Base-by-base conservation (phyloP, 2,329 filamentous ascomycete genomes). In the Chrysoporthe puriensis region DNA sequence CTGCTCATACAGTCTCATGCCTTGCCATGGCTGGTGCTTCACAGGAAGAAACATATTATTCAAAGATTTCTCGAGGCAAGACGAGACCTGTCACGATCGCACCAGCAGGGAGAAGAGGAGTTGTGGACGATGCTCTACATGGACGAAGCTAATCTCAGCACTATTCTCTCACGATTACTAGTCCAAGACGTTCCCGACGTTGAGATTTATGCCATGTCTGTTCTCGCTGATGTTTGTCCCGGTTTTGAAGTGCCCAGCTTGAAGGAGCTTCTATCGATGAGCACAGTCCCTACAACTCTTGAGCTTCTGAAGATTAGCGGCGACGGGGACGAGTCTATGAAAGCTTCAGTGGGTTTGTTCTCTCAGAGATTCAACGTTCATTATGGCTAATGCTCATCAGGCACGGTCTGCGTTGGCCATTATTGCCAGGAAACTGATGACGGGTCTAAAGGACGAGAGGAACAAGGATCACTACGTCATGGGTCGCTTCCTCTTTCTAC, bases 21-120 rank as follows among this genome's bases (percentile, higher is more conserved):
- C 8, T 79, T 99, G 9, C 96, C 96, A 1, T 94, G 92, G 79
- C 84, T 99, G 21, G 92, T 99, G 2, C 81, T 97, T 50, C 90
- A 88, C 54, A 91, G 90, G 74, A 91, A 91, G 73, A 85, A 85
- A 67, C 92, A 97, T 67, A 86, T 96, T 18, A 90, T 99, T 52
- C 86, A 90, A 73, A 90, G 90, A 70, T 92, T 99, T 72, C 92
- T 93, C 0, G 87, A 91, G 72, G 92, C 91, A 63, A 89, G 92
- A 66, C 88, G 91, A 57, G 89, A 93, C 58, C 9, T 48, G 46
- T 36, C 43, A n/a, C 32, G 42, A 42, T 43, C 54, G 7, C 34
- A 58, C 13, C 32, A 21, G 32, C 54, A 43, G 32, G n/a, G 50
- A 8, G 26, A 21, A 7, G 79, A 83, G 7, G 88, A 96, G 70